These are phyloP conservation scores for Neospora caninum DNA, from an alignment of 169 alveolate genomes.

Conservation along the genomic window DNA sequence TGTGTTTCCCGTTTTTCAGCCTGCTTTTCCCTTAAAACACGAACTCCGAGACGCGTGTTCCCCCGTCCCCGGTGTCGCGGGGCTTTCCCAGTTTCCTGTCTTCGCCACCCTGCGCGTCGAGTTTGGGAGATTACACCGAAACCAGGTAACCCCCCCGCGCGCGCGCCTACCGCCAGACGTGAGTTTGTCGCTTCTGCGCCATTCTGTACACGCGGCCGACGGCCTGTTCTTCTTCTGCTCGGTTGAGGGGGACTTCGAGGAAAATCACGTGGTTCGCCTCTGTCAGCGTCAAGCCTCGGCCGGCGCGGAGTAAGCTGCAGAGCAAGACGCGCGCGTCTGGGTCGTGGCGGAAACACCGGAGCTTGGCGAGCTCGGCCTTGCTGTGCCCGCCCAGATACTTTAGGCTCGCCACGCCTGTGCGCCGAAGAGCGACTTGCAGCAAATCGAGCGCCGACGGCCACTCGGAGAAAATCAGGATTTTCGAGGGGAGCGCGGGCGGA, in stretches of 20 bases:
- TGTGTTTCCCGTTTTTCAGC: too few relatives aligned
- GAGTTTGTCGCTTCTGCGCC: conserved; percentile 75
- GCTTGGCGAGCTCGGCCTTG: neutral
- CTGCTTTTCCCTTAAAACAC: too few relatives aligned
- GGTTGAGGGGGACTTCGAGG: conserved; percentile 67
- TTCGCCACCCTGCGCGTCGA: too few relatives aligned
- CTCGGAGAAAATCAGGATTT: conserved; percentile 61
- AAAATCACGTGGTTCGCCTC: conserved; percentile 75
- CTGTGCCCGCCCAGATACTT: conserved; percentile 53
- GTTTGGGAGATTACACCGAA: too few relatives aligned
- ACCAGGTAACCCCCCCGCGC: too few relatives aligned
- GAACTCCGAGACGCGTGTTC: too few relatives aligned
- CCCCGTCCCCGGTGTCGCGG: too few relatives aligned
- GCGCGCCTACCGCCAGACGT: conserved; percentile 69
- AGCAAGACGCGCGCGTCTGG: conserved; percentile 55
- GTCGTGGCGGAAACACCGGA: neutral
- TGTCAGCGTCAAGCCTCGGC: conserved; percentile 75
- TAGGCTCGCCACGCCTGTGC: conserved; percentile 24
- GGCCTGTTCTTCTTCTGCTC: conserved; percentile 77
- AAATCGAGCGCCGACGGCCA: conserved; percentile 65
- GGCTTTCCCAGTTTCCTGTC: too few relatives aligned
- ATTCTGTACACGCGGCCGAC: conserved; percentile 75
- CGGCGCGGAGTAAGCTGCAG: conserved; percentile 65
- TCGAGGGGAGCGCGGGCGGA: conserved; percentile 42
- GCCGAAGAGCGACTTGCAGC: conserved; percentile 50